Percentiles rank a stretch among this genome's conserved stretches.
Evolutionary conservation across 768 basidiomycete genomes (phyloP).

Genomic region (Mycena leptocephala): DNA sequence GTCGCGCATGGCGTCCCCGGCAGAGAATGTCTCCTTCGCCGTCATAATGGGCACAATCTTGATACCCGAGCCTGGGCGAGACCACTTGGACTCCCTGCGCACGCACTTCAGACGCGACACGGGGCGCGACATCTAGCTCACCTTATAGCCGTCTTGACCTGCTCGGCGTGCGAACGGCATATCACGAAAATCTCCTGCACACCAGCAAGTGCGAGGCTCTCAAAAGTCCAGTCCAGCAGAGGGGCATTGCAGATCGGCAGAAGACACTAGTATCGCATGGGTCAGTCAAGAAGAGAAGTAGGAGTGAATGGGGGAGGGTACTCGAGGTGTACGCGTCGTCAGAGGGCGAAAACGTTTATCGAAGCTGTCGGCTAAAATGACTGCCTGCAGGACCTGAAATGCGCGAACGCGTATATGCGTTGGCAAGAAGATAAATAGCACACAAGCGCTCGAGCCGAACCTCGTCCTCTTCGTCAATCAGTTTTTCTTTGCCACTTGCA

Average conservation of each 20-base stretch:
- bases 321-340: constrained; percentile 90
- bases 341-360: constrained; percentile 94
- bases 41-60: constrained; percentile 91
- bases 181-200: constrained; percentile 98
- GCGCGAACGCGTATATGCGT: constrained; percentile 12
- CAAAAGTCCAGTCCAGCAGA: constrained; percentile 96
- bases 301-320: constrained; percentile 49
- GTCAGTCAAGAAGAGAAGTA: constrained; percentile 27
- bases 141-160: constrained; percentile 90
- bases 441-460: constrained; percentile 39
- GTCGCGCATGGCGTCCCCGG: constrained; percentile 94
- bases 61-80: constrained; percentile 82
- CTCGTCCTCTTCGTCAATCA: constrained; percentile 83
- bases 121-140: constrained; percentile 53
- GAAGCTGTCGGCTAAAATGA: constrained; percentile 97
- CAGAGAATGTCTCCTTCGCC: constrained; percentile 89
- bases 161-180: constrained; percentile 91
- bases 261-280: constrained; percentile 74
- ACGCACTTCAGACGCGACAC: constrained; percentile 28
- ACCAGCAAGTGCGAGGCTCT: constrained; percentile 93
- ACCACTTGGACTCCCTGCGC: constrained; percentile 87
- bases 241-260: constrained; percentile 96
- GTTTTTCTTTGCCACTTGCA: constrained; percentile 72
- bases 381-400: constrained; percentile 81
- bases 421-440: constrained; percentile 7